Evolutionary conservation across 257 asterid genomes (phyloP).

Genomic region (Jaltomata sinuosa): DNA sequence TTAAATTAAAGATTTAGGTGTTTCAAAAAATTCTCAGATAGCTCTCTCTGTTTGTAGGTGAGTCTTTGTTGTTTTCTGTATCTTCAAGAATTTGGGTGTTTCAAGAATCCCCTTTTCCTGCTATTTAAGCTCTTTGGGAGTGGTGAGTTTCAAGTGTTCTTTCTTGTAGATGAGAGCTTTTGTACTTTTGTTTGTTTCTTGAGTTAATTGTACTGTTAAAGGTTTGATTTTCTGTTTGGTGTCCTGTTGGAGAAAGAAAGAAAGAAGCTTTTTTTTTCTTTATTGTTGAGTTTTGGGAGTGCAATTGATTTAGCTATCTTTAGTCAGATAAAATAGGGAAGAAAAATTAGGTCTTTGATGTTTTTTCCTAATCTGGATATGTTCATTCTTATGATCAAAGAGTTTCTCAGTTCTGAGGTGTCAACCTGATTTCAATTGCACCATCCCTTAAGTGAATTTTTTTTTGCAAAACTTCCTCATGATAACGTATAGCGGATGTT

Average conservation of each 20-base stretch:
- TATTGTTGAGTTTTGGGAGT: background rate
- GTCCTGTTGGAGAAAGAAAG: background rate
- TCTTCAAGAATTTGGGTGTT: slow-evolving; percentile 20
- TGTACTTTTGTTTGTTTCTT: background rate
- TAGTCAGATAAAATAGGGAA: background rate
- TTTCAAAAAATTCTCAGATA: slow-evolving; percentile 22
- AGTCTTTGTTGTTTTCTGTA: slow-evolving; percentile 27
- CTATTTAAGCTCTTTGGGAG: background rate
- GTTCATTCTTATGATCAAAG: background rate
- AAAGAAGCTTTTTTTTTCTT: background rate
- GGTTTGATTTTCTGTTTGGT: background rate
- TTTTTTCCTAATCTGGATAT: background rate
- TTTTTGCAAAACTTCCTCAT: background rate
- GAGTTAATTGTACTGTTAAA: background rate
- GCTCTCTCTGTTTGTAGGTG: slow-evolving; percentile 20
- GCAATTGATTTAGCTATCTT: background rate
- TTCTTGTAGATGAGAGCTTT: background rate
- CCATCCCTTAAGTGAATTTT: background rate
- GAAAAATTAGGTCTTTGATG: background rate
- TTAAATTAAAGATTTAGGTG: slow-evolving; percentile 17
- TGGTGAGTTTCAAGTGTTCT: background rate
- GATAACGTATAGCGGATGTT: background rate
- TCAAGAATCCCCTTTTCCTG: slow-evolving; percentile 23
- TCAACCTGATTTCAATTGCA: background rate
- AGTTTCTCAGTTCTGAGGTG: background rate